Percentiles rank a stretch among this genome's conserved stretches.
Evolutionary conservation across 495 filamentous ascomycete genomes (phyloP).

Genomic region (Entonaema liquescens): DNA sequence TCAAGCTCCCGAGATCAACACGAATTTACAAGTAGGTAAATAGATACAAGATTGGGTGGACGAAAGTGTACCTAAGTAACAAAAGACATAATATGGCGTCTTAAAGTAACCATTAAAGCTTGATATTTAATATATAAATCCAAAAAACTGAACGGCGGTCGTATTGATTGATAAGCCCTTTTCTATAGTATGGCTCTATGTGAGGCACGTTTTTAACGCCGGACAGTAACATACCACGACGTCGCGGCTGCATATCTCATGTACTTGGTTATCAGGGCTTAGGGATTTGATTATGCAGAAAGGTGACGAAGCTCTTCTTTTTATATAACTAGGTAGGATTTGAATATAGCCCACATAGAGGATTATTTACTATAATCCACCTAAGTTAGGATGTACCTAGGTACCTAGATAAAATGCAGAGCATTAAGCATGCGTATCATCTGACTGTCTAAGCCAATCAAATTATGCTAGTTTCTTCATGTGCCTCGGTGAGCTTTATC

Average conservation of each 20-base stretch:
- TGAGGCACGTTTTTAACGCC: background rate
- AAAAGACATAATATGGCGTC: no score
- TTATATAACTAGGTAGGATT: background rate
- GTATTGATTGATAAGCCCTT: background rate
- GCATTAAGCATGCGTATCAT: background rate
- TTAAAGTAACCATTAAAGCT: no score
- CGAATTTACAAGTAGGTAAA: no score
- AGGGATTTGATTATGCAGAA: background rate
- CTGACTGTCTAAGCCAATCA: background rate
- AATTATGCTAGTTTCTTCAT: background rate
- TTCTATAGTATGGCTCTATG: background rate
- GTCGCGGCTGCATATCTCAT: background rate
- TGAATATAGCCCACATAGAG: background rate
- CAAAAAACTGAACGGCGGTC: no score
- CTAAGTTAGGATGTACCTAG: no score
- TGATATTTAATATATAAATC: no score
- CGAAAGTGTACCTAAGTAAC: no score
- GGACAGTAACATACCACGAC: background rate
- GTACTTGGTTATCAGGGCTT: no score
- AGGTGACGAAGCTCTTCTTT: background rate
- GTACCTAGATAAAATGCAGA: background rate
- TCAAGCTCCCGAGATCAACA: slow-evolving; percentile 29
- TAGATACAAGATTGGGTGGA: no score
- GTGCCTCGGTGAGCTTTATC: background rate
- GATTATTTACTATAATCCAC: no score